Base-by-base conservation (phyloP, 2,329 filamentous ascomycete species). In the Diaporthe velutina region DNA sequence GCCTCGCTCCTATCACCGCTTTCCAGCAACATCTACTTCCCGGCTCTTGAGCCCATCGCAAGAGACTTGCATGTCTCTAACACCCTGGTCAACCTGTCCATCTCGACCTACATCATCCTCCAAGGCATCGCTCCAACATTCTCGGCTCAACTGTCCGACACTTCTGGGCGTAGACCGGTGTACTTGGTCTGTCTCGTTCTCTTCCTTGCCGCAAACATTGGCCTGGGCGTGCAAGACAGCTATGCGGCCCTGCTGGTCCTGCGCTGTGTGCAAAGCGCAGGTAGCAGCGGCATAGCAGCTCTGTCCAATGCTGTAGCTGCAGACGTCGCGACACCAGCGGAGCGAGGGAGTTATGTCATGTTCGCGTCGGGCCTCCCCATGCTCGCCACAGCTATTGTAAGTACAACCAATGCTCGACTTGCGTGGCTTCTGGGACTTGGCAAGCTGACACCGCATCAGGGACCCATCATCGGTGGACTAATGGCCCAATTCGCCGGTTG, bases 251-350 rank as follows among this genome's bases (percentile, higher is more conserved):
- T 90, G 10, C 74, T 90, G 4, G 80, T 89, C 3, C 79, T 90
- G 9, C 82, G 89, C 8, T 85, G 85, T 76, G 40, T 75, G 4
- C 74, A 75, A 75, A 88, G 85, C 60, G 83, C 85, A 0, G 89
- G 90, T 0, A 88, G 86, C 75, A 88, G 86, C 48, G 88, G 88
- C 9, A 91, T 90, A 0, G 85, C 92, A 35, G 87, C 91, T 0
- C 83, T 93, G 22, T 80, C 81, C 7, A 78, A 79, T 2, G 91
- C 87, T 0, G 87, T 92, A 0, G 87, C 94, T 2, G 90, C 90
- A 0, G 93, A 94, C 78, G 84, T 93, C 9, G 86, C 89, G 12
- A 92, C 91, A 0, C 88, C 88, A 2, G 88, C 88, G 0, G 92
- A 94, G 78, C 84, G 93, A 73, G 91, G 91, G 2, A 83, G 86